These are phyloP conservation scores for Leccinum pellstonianum DNA, from an alignment of 768 basidiomycete genomes.

Conservation along the genomic window DNA sequence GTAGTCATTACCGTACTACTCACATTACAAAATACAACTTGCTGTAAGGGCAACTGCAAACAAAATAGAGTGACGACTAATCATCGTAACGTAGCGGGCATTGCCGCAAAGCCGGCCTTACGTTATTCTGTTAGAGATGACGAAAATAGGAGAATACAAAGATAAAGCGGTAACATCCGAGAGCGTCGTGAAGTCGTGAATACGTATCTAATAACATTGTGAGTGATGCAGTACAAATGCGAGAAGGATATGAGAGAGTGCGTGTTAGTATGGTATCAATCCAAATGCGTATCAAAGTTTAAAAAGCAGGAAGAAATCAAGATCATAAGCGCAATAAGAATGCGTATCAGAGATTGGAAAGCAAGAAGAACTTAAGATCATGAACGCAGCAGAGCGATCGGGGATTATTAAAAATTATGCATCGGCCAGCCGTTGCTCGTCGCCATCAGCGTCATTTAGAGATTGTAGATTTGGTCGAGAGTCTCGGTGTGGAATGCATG, in stretches of 20 bases:
- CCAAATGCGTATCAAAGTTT: background rate
- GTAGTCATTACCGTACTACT: too few relatives aligned
- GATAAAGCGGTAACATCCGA: background rate
- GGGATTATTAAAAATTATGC: background rate
- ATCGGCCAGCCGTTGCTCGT: background rate
- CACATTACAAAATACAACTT: too few relatives aligned
- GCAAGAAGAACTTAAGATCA: background rate
- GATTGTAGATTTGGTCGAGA: background rate
- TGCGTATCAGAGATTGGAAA: background rate
- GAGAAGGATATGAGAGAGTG: background rate
- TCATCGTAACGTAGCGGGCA: too few relatives aligned
- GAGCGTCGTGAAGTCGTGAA: background rate
- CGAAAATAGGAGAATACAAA: too few relatives aligned
- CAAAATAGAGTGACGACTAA: too few relatives aligned
- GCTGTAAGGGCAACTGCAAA: too few relatives aligned
- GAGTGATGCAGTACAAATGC: background rate
- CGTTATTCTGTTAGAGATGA: too few relatives aligned
- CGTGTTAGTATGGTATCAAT: background rate
- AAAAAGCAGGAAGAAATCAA: too few relatives aligned
- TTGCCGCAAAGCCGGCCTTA: too few relatives aligned
- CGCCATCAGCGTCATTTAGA: background rate
- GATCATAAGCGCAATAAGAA: too few relatives aligned
- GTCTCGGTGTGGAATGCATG: background rate
- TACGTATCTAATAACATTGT: background rate
- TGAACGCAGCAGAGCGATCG: background rate